Base-by-base conservation (phyloP, 768 basidiomycete genomes). In the Leucocoprinus leucothites region DNA sequence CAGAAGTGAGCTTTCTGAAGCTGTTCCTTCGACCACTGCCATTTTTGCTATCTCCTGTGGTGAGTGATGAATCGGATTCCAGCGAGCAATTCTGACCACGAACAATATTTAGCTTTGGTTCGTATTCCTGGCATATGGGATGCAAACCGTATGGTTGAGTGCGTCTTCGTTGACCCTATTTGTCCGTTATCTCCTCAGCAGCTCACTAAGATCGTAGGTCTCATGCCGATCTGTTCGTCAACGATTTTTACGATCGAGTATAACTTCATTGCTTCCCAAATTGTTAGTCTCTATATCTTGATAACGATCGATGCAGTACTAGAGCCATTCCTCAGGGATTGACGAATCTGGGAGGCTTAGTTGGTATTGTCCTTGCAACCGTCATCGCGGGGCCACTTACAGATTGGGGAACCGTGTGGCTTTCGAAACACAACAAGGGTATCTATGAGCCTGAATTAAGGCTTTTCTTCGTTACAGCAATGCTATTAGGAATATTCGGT, bases 391-490 rank as follows among this genome's bases (percentile, higher is more conserved):
- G 75, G 1, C 72, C 73, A 9, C 61, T 75, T 44, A 74, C 70
- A 11, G 78, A 77, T 58, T 75, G 68, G 66, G 69, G 72, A 24
- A 73, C 71, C 1, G 69, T 74, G 9, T 75, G 74, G 74, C 61
- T 77, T 28, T 70, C 77, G 1, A 73, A 67, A 51, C 69, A 71
- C 8, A 78, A 78, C 48, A 69, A 69, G 44, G 77, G 78, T 1
- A 64, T 76, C 7, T 79, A 76, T 59, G 78, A 77, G 58, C 76
- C 77, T 1, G 77, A 79, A 59, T 77, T 73, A 60, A 66, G 74
- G 19, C 71, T 78, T 9, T 56, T 73, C 38, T 75, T 78, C 63
- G 66, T 76, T 56, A 43, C 69, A 8, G 64, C 69, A 11, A 77
- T 76, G 74, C 64, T 77, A 11, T 67, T 75, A 56, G 74, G 74